Base-by-base conservation (phyloP, 441 rosid species). In the Aleurites moluccanus region DNA sequence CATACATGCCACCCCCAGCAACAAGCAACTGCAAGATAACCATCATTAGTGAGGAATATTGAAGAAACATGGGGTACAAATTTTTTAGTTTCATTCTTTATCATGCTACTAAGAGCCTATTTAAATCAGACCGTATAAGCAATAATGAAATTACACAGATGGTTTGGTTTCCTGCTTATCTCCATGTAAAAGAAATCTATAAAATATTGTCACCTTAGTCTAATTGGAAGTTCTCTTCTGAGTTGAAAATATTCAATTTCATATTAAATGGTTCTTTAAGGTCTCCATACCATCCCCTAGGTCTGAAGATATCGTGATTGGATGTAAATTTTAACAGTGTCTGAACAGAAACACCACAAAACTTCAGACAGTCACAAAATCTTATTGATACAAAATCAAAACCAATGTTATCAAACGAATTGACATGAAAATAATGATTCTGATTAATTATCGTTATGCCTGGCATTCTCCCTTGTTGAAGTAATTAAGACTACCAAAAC, bases 1-100 rank as follows among this genome's bases (percentile, higher is more conserved):
- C 87, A 25, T 93, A 92, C 99, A 93, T 96, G 77, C 97, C 97
- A 14, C 98, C 98, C 2, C 96, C 97, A 14, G 98, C 97, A 67
- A 96, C 93, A 72, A 96, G 98, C 84, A 96, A 75, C 99, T 96
- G 86, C 79, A 72, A 62, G 13, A 73, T 3, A 3, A 74, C 27
- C 61, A 42, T 52, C 78, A 21, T 75, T 35, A 74, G 77, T 56
- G 62, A 53, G 27, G 15, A 35, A 69, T 45, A 42, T 16, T 5
- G 40, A 30, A 33, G 30, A 53, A 21, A 35, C 3, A 42, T 4
- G 56, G 35, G 47, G 65, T 0, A 13, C 15, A 42, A 56, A 15
- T 28, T 3, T 30, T 60, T 20, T 13, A 44, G 10, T 35, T 57
- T 35, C 23, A 35, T 63, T 49, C 50, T 33, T 25, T 23, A 62